Conservation (phyloP, 1,284 basidiomycete species). For the Leccinum huronense region DNA sequence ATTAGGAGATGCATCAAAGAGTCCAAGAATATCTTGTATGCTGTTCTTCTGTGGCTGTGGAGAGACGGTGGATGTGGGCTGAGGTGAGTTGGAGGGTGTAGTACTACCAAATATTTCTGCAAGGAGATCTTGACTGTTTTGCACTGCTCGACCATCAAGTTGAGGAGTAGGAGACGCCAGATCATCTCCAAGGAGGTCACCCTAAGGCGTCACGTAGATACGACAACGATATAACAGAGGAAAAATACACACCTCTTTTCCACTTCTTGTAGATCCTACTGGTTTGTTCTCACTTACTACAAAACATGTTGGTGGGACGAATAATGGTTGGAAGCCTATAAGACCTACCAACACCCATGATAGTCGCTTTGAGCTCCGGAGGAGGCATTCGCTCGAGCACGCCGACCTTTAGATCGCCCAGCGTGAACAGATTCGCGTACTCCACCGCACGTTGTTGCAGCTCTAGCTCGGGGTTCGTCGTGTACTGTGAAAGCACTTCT, state of each 20-base stretch:
- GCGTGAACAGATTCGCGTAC: slow-evolving; percentile 80
- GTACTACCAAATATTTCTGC: slow-evolving; percentile 88
- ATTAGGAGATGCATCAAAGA: slow-evolving; percentile 64
- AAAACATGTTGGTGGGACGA: slow-evolving; percentile 5
- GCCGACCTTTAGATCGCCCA: slow-evolving; percentile 79
- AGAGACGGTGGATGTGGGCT: slow-evolving; percentile 42
- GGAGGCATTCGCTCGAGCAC: slow-evolving; percentile 98
- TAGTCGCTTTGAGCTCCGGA: slow-evolving; percentile 92
- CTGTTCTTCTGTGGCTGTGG: slow-evolving; percentile 55
- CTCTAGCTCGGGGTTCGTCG: slow-evolving; percentile 88
- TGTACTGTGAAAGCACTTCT: slow-evolving; percentile 74
- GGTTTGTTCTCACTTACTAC: slow-evolving; percentile 90
- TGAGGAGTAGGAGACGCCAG: slow-evolving; percentile 40
- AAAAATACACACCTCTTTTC: slow-evolving; percentile 60
- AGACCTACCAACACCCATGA: slow-evolving; percentile 79
- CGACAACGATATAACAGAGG: slow-evolving; percentile 8
- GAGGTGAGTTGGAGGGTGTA: slow-evolving; percentile 37
- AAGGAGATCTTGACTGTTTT: slow-evolving; percentile 86
- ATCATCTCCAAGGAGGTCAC: slow-evolving; percentile 80
- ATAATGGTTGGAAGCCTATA: background rate
- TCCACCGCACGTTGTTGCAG: slow-evolving; percentile 96
- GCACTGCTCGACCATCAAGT: slow-evolving; percentile 45
- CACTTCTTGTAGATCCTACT: slow-evolving; percentile 81
- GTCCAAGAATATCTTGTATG: slow-evolving; percentile 88
- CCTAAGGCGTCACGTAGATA: slow-evolving; percentile 36